phyloP scores from a whole-genome alignment of 2,329 filamentous ascomycete genomes.

The Fonsecaea monophora region DNA sequence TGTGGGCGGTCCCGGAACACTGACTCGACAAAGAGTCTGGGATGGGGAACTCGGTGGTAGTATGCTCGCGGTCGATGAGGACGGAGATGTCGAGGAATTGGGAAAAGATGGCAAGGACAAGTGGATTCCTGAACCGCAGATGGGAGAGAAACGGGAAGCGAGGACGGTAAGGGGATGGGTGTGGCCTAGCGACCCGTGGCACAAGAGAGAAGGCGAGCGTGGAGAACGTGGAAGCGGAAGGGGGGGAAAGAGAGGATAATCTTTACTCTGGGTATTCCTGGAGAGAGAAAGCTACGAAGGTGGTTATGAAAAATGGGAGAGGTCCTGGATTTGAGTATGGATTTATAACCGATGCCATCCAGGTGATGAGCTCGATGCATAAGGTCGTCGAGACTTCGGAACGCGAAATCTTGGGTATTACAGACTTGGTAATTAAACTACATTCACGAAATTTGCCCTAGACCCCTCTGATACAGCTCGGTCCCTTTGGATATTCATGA shows the following conservation, averaged over 20 bases:
- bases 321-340: conserved; percentile 2
- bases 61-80: conserved; percentile 31
- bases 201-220: conserved; percentile 60
- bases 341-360: conserved; percentile 28
- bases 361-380: conserved; percentile 32
- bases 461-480: not conserved
- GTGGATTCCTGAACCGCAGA: conserved; percentile 68
- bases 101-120: conserved; percentile 59
- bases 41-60: conserved; percentile 35
- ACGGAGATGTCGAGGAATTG: conserved; percentile 37
- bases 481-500: not conserved
- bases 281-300: conserved; percentile 7
- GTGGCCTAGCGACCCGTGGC: conserved; percentile 66
- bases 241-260: conserved; percentile 29
- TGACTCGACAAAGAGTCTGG: conserved; percentile 63
- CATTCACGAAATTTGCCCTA: not conserved
- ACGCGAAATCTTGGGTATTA: conserved; percentile 15
- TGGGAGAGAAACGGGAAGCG: conserved; percentile 66
- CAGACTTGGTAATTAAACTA: conserved; percentile 19
- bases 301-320: not conserved
- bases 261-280: not conserved
- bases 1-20: conserved; percentile 63
- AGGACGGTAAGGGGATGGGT: conserved; percentile 68
- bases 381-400: not conserved
- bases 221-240: conserved; percentile 32